These are phyloP conservation scores for Dichotomopilus funicola DNA, from an alignment of 2,329 filamentous ascomycete species.

Conservation along the genomic window DNA sequence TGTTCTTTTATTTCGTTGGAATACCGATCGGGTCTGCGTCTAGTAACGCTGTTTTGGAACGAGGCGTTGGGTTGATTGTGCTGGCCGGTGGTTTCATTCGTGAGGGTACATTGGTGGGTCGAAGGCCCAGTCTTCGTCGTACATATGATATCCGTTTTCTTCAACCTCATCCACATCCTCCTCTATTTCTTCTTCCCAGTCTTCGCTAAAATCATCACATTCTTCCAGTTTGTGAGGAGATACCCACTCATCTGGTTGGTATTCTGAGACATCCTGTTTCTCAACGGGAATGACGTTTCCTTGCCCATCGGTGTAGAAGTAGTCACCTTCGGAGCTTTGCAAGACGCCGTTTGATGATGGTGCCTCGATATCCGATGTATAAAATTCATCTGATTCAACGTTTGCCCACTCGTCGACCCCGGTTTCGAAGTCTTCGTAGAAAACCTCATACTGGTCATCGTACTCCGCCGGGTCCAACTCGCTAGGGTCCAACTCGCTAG, in stretches of 20 bases:
- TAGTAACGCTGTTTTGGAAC: no score
- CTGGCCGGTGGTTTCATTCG: neutral
- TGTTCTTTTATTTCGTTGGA: no score
- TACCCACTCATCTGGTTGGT: neutral
- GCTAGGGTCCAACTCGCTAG: no score
- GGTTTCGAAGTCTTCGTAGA: neutral
- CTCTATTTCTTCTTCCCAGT: neutral
- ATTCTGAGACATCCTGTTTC: neutral
- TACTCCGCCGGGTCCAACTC: neutral
- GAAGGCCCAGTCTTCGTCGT: conserved; percentile 8
- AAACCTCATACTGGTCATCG: neutral
- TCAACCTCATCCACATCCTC: neutral
- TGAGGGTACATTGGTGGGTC: no score
- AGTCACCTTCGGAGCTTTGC: conserved; percentile 17
- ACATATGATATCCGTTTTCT: conserved; percentile 18
- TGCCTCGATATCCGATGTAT: neutral
- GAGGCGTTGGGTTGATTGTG: no score
- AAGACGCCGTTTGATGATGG: neutral
- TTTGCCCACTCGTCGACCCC: neutral
- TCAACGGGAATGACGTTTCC: conserved; percentile 18
- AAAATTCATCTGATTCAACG: neutral
- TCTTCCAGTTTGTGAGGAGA: neutral
- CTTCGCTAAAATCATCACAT: neutral
- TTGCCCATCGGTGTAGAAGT: conserved; percentile 21
- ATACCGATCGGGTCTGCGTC: no score